Evolutionary conservation across 352 stramenopile genomes (phyloP).

Genomic region (Elongisporangium prolatum): DNA sequence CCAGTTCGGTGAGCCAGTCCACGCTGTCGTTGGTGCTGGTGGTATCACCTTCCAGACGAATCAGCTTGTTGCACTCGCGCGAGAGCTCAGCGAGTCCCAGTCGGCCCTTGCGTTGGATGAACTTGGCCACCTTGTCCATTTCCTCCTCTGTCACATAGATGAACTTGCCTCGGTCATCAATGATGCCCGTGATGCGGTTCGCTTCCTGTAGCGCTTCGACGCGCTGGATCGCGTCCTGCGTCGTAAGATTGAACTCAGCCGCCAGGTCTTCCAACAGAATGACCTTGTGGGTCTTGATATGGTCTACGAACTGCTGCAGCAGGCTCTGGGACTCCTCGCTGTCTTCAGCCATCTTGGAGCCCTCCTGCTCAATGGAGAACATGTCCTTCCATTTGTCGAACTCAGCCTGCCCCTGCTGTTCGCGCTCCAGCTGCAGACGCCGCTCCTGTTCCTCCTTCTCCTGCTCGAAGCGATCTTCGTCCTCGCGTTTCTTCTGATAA

Average conservation of each 20-base stretch:
- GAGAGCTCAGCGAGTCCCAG: conserved; percentile 56
- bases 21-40: conserved; percentile 13
- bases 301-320: conserved; percentile 70
- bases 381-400: conserved; percentile 77
- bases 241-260: conserved; percentile 56
- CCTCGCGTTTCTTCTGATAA: conserved; percentile 55
- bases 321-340: conserved; percentile 57
- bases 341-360: conserved; percentile 42
- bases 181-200: conserved; percentile 62
- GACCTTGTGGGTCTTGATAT: conserved; percentile 73
- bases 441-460: conserved; percentile 40
- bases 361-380: conserved; percentile 67
- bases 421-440: conserved; percentile 40
- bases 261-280: conserved; percentile 72
- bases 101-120: conserved; percentile 62
- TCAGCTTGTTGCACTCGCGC: conserved; percentile 79
- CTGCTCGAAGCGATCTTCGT: conserved; percentile 43
- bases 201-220: conserved; percentile 46
- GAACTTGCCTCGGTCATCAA: conserved; percentile 80
- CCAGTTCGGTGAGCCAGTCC: conserved; percentile 36
- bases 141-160: conserved; percentile 78
- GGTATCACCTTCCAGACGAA: conserved; percentile 48
- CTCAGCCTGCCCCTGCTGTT: conserved; percentile 61
- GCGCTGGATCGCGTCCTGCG: conserved; percentile 61
- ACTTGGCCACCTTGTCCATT: conserved; percentile 71